These are phyloP conservation scores for Colletotrichum ledebouriae DNA, from an alignment of 2,329 filamentous ascomycete species.

Conservation along the genomic window DNA sequence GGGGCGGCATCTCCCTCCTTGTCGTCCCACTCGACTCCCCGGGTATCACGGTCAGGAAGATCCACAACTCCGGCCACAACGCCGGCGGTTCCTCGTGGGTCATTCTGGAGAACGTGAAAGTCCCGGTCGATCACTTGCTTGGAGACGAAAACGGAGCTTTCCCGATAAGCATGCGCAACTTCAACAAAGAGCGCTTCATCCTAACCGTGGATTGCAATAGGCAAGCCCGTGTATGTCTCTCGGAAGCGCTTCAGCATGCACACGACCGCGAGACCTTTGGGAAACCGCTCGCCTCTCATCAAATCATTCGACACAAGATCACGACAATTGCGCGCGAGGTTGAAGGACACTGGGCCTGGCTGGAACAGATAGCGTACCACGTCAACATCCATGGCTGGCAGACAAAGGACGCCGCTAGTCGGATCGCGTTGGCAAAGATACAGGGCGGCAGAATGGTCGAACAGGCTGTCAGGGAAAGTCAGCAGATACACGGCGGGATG, in stretches of 20 bases:
- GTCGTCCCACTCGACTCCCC: conserved; percentile 65
- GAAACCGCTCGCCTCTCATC: conserved; percentile 67
- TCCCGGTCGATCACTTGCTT: conserved; percentile 66
- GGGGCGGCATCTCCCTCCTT: conserved; percentile 67
- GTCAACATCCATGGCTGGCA: conserved; percentile 51
- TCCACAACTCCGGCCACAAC: conserved; percentile 76
- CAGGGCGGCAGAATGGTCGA: conserved; percentile 64
- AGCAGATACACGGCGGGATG: conserved; percentile 67
- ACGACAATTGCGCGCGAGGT: conserved; percentile 70
- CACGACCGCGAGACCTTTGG: conserved; percentile 69
- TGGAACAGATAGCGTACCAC: conserved; percentile 72
- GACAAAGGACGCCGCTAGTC: conserved; percentile 49
- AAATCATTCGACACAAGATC: conserved; percentile 72
- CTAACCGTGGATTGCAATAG: conserved; percentile 69
- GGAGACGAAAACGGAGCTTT: conserved; percentile 69
- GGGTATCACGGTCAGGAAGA: conserved; percentile 66
- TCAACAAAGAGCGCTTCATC: conserved; percentile 71
- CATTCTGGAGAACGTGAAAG: conserved; percentile 67
- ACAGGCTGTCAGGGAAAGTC: conserved; percentile 64
- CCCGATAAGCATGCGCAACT: conserved; percentile 70
- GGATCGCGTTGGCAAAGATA: conserved; percentile 58
- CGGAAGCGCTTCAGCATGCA: conserved; percentile 66
- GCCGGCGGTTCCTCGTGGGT: conserved; percentile 72
- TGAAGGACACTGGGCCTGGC: conserved; percentile 72
- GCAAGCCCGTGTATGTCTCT: conserved; percentile 68